These are phyloP conservation scores for Ajuga reptans DNA, from an alignment of 305 asterid genomes.

Conservation along the genomic window DNA sequence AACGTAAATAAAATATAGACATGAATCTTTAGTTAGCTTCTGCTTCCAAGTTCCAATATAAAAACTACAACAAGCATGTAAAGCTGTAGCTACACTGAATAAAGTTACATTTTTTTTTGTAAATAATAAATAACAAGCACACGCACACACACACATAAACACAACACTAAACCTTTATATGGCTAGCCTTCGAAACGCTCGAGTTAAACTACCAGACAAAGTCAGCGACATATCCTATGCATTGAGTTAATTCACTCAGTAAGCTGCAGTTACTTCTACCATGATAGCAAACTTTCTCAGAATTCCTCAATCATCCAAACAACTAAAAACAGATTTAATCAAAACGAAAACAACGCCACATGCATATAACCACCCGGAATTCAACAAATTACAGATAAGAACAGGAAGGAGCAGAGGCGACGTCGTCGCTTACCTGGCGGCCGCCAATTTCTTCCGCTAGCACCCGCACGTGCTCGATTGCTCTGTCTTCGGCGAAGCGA, in stretches of 20 bases:
- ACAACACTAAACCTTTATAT: background rate
- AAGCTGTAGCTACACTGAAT: constrained; percentile 9
- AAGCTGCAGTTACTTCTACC: background rate
- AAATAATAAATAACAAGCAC: background rate
- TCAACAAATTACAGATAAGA: background rate
- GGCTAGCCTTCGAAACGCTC: background rate
- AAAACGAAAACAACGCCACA: background rate
- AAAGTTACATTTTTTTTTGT: background rate
- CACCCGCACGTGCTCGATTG: constrained; percentile 86
- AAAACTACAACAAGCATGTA: background rate
- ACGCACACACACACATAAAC: background rate
- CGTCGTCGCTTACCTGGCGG: constrained; percentile 61
- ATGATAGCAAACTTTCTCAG: background rate
- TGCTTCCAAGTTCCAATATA: background rate
- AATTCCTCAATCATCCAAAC: background rate
- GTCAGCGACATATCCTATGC: background rate
- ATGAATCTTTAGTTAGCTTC: background rate
- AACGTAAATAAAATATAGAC: background rate
- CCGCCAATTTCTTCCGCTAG: constrained; percentile 80
- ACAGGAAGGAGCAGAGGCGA: background rate
- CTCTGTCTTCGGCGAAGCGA: constrained; percentile 91
- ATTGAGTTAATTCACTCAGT: constrained; percentile 10
- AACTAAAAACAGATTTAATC: background rate
- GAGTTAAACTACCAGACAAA: background rate
- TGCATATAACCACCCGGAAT: constrained; percentile 15